Evolutionary conservation across 2,329 filamentous ascomycete genomes (phyloP), one percentile per base, ranked within the genome.

Genomic region (Penicillium sp.): DNA sequence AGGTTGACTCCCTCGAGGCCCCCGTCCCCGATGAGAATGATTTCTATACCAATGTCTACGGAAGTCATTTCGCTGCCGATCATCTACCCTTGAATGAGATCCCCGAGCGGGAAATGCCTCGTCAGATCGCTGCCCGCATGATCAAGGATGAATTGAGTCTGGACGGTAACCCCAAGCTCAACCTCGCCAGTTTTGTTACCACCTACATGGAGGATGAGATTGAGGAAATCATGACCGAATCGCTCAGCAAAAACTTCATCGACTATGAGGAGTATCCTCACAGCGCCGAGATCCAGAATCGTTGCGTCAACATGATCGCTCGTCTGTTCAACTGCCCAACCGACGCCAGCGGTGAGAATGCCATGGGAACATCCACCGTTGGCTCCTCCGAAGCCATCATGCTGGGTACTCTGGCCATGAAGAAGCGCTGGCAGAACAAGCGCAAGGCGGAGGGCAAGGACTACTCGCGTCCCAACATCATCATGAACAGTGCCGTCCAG

Each of bases 171-270:
- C 91, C 92, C 8, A 93, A 92, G 81, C 83, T 96, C 48, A 80
- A 80, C 74, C 77, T 97, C 66, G 92, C 93, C 26, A 92, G 88
- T 33, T 97, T 97, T 69, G 92, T 96, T 62, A 96, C 92, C 1
- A 97, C 93, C 1, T 97, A 95, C 79, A 97, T 96, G 92, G 92
- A 97, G 79, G 90, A 96, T 42, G 93, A 97, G 75, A 92, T 89
- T 18, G 92, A 97, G 78, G 92, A 95, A 76, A 89, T 97, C 75
- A 97, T 97, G 93, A 80, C 87, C 61, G 91, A 97, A 61, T 86
- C 89, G 49, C 91, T 97, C 73, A 86, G 89, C 73, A 97, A 96
- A 77, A 97, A 97, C 82, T 97, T 97, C 73, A 92, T 92, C 75
- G 89, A 92, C 71, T 92, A 92, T 72, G 89, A 92, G 71, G 89